Percentiles rank a stretch among this genome's conserved stretches.
Conservation (phyloP, 192 early-diverging fungal species). For the Coemansia sp. region DNA sequence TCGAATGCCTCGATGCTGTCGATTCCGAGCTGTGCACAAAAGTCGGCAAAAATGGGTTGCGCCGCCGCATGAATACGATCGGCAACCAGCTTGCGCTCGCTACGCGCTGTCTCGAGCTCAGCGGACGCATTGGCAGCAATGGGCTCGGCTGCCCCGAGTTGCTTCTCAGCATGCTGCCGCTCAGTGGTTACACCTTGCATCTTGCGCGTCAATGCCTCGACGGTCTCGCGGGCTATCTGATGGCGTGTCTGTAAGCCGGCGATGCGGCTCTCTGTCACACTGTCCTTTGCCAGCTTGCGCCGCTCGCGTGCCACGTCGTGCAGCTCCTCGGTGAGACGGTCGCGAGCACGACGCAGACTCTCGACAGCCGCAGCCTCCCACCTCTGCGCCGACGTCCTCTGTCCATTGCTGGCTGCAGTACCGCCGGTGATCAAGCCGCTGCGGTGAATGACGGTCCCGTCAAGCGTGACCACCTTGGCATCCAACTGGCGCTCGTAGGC, state of each 20-base stretch:
- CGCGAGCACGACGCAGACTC: conserved; percentile 64
- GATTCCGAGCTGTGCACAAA: conserved; percentile 74
- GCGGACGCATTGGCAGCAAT: conserved; percentile 22
- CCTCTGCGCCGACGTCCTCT: conserved; percentile 50
- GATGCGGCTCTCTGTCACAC: conserved; percentile 56
- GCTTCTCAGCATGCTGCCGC: conserved; percentile 52
- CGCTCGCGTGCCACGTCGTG: conserved; percentile 67
- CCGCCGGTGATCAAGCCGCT: conserved; percentile 95
- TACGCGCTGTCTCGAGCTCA: conserved; percentile 47
- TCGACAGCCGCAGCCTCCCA: conserved; percentile 93
- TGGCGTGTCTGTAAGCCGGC: conserved; percentile 60
- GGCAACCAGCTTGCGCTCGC: conserved; percentile 42
- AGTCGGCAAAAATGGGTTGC: conserved; percentile 71
- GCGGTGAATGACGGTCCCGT: conserved; percentile 93
- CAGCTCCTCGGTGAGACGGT: conserved; percentile 65
- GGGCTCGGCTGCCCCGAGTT: conserved; percentile 20
- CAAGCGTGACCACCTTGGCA: conserved; percentile 89
- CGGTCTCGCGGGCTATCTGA: conserved; percentile 56
- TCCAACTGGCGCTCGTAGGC: conserved; percentile 80
- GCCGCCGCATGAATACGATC: conserved; percentile 53
- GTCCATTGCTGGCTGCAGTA: conserved; percentile 40
- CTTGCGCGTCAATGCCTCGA: conserved; percentile 54
- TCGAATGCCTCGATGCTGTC: conserved; percentile 86
- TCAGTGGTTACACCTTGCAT: conserved; percentile 59
- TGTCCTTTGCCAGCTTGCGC: conserved; percentile 64